Conservation (phyloP, 75 land plant genomes). For the Gnetum montanum region DNA sequence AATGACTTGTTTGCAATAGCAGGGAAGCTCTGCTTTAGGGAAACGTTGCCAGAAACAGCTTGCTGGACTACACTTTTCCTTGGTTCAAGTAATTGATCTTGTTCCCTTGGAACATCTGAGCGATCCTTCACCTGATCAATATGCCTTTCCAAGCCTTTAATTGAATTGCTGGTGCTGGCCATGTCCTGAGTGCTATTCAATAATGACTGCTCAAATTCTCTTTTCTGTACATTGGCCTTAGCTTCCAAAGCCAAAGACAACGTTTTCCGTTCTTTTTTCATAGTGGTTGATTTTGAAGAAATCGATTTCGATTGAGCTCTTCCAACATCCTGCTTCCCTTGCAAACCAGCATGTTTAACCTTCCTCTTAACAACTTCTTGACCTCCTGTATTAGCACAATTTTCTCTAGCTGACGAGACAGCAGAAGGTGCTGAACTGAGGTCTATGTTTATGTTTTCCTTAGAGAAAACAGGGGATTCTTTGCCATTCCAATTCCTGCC, state of each 20-base stretch:
- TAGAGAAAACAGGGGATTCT: constrained; percentile 11
- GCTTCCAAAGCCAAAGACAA: constrained; percentile 66
- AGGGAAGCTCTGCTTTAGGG: constrained; percentile 29
- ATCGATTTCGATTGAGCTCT: constrained; percentile 3
- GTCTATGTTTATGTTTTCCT: constrained; percentile 9
- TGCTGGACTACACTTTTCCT: constrained; percentile 22
- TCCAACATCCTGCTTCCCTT: neutral
- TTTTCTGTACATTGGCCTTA: constrained; percentile 57
- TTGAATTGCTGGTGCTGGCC: no score
- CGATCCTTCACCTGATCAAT: constrained; percentile 40
- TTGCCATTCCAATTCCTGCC: constrained; percentile 18
- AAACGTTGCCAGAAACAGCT: constrained; percentile 19
- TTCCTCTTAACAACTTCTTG: constrained; percentile 3
- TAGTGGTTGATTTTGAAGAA: neutral
- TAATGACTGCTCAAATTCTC: constrained; percentile 40
- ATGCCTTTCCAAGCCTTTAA: no score
- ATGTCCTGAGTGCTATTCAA: no score
- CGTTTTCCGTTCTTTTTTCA: constrained; percentile 31
- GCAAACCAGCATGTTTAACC: neutral
- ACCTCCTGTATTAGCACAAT: neutral
- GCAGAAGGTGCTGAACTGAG: constrained; percentile 7
- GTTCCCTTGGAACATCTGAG: neutral
- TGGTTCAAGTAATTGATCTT: neutral
- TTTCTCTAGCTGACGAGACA: constrained; percentile 1
- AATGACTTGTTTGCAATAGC: neutral